Conservation (phyloP, 1,139 yeast genomes). For the Saccharomyces hybrid region DNA sequence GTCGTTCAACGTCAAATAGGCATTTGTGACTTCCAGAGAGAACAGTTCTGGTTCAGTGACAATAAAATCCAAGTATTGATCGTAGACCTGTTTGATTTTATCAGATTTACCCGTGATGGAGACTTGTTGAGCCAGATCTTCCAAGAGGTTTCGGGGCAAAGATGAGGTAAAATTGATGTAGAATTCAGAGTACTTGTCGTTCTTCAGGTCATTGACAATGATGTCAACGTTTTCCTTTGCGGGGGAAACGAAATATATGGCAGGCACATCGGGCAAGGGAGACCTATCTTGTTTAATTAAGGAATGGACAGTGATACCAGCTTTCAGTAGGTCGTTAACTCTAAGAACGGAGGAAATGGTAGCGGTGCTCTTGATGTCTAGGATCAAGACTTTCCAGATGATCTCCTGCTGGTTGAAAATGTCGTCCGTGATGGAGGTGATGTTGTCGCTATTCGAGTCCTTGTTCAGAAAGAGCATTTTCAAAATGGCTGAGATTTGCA, state of each 20-base stretch:
- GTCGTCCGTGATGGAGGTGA: constrained; percentile 35
- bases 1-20: constrained; percentile 62
- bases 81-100: constrained; percentile 79
- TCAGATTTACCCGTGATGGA: constrained; percentile 61
- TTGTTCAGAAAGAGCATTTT: constrained; percentile 78
- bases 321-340: constrained; percentile 79
- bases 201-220: constrained; percentile 64
- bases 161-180: constrained; percentile 84
- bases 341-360: constrained; percentile 83
- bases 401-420: constrained; percentile 49
- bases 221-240: constrained; percentile 62
- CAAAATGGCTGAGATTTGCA: constrained; percentile 48
- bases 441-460: constrained; percentile 23
- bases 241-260: constrained; percentile 84
- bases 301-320: constrained; percentile 87
- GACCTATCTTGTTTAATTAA: constrained; percentile 64
- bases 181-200: constrained; percentile 68
- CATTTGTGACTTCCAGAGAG: constrained; percentile 60
- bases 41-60: constrained; percentile 91
- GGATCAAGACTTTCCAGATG: constrained; percentile 84
- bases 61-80: constrained; percentile 83
- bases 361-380: constrained; percentile 75
- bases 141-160: constrained; percentile 68
- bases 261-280: constrained; percentile 89
- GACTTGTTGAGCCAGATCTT: constrained; percentile 81